Evolutionary conservation across 345 rosid species (phyloP).

Genomic region (Raphanus raphanistrum): DNA sequence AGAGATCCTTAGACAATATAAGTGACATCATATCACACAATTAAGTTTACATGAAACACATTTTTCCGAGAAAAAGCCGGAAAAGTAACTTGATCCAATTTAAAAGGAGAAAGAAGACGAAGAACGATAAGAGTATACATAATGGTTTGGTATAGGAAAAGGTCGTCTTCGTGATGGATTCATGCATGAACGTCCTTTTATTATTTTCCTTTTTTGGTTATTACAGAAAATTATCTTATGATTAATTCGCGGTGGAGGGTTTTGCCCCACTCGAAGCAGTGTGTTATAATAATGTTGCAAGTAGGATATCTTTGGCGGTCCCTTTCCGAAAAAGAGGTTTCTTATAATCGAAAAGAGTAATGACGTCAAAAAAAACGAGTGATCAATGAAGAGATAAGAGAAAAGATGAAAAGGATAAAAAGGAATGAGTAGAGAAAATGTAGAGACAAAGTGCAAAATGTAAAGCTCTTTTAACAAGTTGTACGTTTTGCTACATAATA

Average conservation of each 20-base stretch:
- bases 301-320: conserved; percentile 32
- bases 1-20: neutral
- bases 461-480: conserved; percentile 33
- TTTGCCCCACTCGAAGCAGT: conserved; percentile 41
- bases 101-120: conserved; percentile 26
- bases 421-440: conserved; percentile 10
- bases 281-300: conserved; percentile 32
- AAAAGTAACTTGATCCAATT: conserved; percentile 15
- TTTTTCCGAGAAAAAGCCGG: conserved; percentile 1
- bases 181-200: conserved; percentile 35
- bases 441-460: conserved; percentile 39
- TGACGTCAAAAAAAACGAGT: conserved; percentile 29
- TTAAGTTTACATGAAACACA: conserved; percentile 5
- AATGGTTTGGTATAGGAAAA: conserved; percentile 31
- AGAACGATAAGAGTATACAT: conserved; percentile 34
- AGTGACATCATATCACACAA: neutral
- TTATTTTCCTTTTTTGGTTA: neutral
- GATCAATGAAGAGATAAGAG: conserved; percentile 39
- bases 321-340: conserved; percentile 33
- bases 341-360: conserved; percentile 27
- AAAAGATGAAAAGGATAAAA: conserved; percentile 15
- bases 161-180: conserved; percentile 20
- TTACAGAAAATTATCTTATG: neutral
- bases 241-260: conserved; percentile 25
- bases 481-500: conserved; percentile 27